Conservation (phyloP, 2,329 filamentous ascomycete species). For the Eutypa lata region DNA sequence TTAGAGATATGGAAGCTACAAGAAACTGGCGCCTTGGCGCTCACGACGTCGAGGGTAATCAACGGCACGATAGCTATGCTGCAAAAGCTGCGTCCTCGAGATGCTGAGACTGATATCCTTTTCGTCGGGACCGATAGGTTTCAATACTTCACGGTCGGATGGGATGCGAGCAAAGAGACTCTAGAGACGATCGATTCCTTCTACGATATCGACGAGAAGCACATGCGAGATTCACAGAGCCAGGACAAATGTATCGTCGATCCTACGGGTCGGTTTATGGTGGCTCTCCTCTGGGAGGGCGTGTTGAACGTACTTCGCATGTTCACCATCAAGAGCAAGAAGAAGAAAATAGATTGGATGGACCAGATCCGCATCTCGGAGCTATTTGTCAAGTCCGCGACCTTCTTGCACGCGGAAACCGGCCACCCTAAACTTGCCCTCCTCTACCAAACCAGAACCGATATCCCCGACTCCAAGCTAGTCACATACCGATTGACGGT, state of each 20-base stretch:
- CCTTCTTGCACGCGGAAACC: constrained; percentile 56
- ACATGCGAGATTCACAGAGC: constrained; percentile 75
- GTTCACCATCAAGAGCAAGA: constrained; percentile 41
- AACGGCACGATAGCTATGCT: constrained; percentile 88
- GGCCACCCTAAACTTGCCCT: constrained; percentile 58
- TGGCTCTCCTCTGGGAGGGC: constrained; percentile 59
- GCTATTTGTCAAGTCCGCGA: constrained; percentile 57
- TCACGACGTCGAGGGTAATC: constrained; percentile 59
- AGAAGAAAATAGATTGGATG: constrained; percentile 44
- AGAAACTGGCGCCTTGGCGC: constrained; percentile 62
- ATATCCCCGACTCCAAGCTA: constrained; percentile 51
- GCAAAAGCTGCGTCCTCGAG: constrained; percentile 71
- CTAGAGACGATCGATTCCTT: constrained; percentile 52
- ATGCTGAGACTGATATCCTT: constrained; percentile 75
- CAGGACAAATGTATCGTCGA: constrained; percentile 82
- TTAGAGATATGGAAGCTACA: constrained; percentile 77
- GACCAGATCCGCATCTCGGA: constrained; percentile 57
- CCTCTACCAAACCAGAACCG: constrained; percentile 52
- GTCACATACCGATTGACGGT: constrained; percentile 57
- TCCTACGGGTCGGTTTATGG: constrained; percentile 63
- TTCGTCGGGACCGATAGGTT: constrained; percentile 90
- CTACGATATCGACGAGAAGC: constrained; percentile 52
- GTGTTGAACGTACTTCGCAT: constrained; percentile 55
- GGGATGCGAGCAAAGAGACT: constrained; percentile 60
- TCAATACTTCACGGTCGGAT: constrained; percentile 86